phyloP scores from a whole-genome alignment of 306 rosid species.

The Trifolium fragiferum region DNA sequence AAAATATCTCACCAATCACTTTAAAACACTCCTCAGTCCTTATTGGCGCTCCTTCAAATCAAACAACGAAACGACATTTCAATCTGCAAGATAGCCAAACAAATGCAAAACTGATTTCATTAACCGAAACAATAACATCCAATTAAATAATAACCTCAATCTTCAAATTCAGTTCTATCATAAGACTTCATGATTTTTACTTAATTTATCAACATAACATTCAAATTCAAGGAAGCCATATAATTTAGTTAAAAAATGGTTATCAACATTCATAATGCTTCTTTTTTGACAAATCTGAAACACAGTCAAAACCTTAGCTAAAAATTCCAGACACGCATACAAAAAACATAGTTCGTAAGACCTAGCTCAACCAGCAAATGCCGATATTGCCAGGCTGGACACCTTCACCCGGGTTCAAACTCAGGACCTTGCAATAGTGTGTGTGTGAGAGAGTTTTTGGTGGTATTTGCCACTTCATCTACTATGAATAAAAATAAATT shows the following conservation, averaged over 20 bases:
- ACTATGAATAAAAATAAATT: too few relatives aligned
- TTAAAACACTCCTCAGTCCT: constrained; percentile 38
- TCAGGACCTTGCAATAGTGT: too few relatives aligned
- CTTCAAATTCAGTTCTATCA: constrained; percentile 41
- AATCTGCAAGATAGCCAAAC: constrained; percentile 39
- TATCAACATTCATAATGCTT: constrained; percentile 43
- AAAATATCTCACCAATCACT: constrained; percentile 43
- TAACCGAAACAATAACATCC: not conserved
- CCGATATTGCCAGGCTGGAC: too few relatives aligned
- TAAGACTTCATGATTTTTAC: constrained; percentile 5
- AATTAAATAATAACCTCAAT: constrained; percentile 36
- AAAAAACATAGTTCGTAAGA: not conserved
- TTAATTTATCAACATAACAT: not conserved
- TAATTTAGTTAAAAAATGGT: constrained; percentile 18
- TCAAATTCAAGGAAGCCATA: constrained; percentile 19
- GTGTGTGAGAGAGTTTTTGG: too few relatives aligned
- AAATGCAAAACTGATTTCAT: constrained; percentile 44
- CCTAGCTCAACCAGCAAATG: too few relatives aligned
- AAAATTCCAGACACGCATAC: constrained; percentile 40
- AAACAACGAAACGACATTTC: constrained; percentile 46
- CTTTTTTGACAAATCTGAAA: constrained; percentile 44
- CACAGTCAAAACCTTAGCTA: constrained; percentile 37
- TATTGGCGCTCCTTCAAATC: constrained; percentile 42
- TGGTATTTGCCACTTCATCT: too few relatives aligned
- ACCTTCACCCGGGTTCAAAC: too few relatives aligned